These are phyloP conservation scores for Paralagenidium karlingii DNA, from an alignment of 352 stramenopile genomes.

Conservation along the genomic window DNA sequence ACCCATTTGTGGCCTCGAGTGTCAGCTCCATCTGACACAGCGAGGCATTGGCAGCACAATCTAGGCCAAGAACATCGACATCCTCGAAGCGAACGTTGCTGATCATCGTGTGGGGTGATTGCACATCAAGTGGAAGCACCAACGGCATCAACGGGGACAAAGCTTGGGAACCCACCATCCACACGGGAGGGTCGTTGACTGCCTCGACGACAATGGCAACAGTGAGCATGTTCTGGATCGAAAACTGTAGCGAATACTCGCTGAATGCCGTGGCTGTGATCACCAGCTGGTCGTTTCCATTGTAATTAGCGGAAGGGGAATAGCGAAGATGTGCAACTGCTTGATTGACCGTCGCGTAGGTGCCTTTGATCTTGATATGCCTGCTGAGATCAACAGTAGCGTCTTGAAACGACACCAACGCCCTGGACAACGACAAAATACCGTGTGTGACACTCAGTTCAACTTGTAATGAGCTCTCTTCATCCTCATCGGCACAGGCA, in stretches of 20 bases:
- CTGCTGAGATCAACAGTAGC: conserved; percentile 2
- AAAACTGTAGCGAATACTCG: conserved; percentile 23
- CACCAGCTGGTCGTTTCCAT: conserved; percentile 25
- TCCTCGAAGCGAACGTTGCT: conserved; percentile 28
- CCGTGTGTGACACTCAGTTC: conserved; percentile 2
- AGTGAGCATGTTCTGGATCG: conserved; percentile 8
- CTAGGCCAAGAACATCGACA: conserved; percentile 14
- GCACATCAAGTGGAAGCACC: no score
- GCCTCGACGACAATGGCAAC: conserved; percentile 25
- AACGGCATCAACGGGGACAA: no score
- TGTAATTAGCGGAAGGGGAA: conserved; percentile 19
- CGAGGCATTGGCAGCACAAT: conserved; percentile 7
- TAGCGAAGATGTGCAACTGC: conserved; percentile 24
- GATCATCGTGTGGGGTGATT: conserved; percentile 11
- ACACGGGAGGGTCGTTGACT: conserved; percentile 46
- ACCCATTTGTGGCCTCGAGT: conserved; percentile 24
- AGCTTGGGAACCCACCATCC: conserved; percentile 21
- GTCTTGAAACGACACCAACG: conserved; percentile 3
- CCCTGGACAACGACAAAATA: neutral
- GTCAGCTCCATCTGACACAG: conserved; percentile 39
- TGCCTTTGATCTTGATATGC: conserved; percentile 16
- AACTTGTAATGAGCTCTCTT: conserved; percentile 11
- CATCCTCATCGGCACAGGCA: conserved; percentile 28
- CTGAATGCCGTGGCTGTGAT: conserved; percentile 27
- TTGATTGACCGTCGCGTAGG: conserved; percentile 27